Conservation (phyloP, 441 rosid genomes). For the Populus trichocarpa region DNA sequence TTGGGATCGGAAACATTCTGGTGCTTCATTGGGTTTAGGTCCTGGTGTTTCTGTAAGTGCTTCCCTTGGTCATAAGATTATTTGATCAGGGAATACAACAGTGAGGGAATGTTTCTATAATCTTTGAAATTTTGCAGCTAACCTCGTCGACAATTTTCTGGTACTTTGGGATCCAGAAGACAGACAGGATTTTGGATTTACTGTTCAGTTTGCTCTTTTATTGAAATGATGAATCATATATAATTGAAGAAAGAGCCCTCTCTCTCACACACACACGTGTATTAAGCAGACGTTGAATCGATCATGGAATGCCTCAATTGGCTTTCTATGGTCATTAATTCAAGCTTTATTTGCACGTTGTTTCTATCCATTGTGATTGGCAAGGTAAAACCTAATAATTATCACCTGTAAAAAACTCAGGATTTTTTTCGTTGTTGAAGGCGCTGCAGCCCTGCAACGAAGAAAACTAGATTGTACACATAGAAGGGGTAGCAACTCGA, state of each 20-base stretch:
- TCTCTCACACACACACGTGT: not conserved
- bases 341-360: not conserved
- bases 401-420: not conserved
- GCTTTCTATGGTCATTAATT: not conserved
- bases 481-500: not conserved
- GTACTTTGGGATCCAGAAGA: slow-evolving; percentile 17
- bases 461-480: not conserved
- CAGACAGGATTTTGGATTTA: slow-evolving; percentile 20
- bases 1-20: slow-evolving; percentile 17
- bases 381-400: not conserved
- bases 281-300: not conserved
- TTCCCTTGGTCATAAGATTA: slow-evolving; percentile 10
- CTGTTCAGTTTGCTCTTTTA: slow-evolving; percentile 12
- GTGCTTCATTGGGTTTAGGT: slow-evolving; percentile 9
- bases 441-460: not conserved
- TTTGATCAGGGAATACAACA: slow-evolving; percentile 4
- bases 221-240: not conserved
- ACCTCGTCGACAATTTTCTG: slow-evolving; percentile 7
- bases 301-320: not conserved
- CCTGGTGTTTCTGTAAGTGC: slow-evolving; percentile 16
- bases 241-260: not conserved
- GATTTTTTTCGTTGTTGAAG: not conserved
- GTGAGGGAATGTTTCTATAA: not conserved
- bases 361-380: not conserved
- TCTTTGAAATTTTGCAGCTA: slow-evolving; percentile 13